Percentiles rank a stretch among this genome's conserved stretches.
phyloP scores from a whole-genome alignment of 2,329 filamentous ascomycete genomes.

The Stagonosporopsis rhizophila region DNA sequence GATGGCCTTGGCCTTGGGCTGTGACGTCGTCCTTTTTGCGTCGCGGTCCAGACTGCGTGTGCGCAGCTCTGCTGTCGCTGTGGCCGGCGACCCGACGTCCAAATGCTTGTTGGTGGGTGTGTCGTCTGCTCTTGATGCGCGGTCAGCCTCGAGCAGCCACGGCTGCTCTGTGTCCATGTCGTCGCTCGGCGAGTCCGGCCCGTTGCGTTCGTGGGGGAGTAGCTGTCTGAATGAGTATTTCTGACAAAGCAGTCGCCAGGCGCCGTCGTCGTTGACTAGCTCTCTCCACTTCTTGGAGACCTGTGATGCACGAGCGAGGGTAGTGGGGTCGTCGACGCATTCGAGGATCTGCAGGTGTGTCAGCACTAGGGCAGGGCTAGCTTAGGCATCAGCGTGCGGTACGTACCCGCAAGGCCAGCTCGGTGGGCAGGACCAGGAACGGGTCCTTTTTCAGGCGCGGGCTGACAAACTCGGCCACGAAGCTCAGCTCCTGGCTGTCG shows the following conservation, averaged over 20 bases:
- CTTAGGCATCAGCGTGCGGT: slow-evolving; percentile 5
- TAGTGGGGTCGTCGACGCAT: slow-evolving; percentile 96
- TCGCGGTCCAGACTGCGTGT: slow-evolving; percentile 65
- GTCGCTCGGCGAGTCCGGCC: slow-evolving; percentile 36
- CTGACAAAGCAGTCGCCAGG: slow-evolving; percentile 96
- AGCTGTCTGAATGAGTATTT: slow-evolving; percentile 84
- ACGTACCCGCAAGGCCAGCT: slow-evolving; percentile 85
- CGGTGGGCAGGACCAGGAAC: slow-evolving; percentile 88
- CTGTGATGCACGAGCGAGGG: slow-evolving; percentile 89
- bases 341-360: slow-evolving; percentile 75
- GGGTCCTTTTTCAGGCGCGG: slow-evolving; percentile 95
- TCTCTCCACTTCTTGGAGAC: slow-evolving; percentile 96
- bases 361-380: slow-evolving; percentile 15
- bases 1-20: slow-evolving; percentile 67
- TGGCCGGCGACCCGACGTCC: slow-evolving; percentile 49
- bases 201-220: slow-evolving; percentile 54
- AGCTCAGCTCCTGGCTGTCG: slow-evolving; percentile 93
- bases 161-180: slow-evolving; percentile 37
- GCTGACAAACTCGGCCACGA: slow-evolving; percentile 94
- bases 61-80: slow-evolving; percentile 56
- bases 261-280: slow-evolving; percentile 92
- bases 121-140: slow-evolving; percentile 39
- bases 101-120: slow-evolving; percentile 34
- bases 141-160: slow-evolving; percentile 38
- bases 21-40: slow-evolving; percentile 44